phyloP scores from a whole-genome alignment of 768 basidiomycete species.

The Kwoniella europaea region DNA sequence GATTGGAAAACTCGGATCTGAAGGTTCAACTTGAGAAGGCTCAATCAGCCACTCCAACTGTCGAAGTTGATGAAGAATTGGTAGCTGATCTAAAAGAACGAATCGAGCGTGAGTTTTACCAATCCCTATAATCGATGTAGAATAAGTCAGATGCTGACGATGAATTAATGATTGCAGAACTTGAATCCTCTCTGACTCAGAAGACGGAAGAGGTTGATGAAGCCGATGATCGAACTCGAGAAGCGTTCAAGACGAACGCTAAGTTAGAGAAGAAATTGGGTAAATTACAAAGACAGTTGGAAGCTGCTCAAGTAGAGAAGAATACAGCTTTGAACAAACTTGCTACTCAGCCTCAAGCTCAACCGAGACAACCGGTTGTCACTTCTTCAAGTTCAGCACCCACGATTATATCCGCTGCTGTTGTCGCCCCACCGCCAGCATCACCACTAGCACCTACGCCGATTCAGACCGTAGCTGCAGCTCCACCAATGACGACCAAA shows the following conservation, averaged over 20 bases:
- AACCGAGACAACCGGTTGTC: not conserved
- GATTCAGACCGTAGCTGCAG: not conserved
- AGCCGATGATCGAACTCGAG: conserved; percentile 48
- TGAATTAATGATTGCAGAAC: conserved; percentile 23
- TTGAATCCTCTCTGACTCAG: conserved; percentile 36
- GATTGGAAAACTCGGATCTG: conserved; percentile 5
- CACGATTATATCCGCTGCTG: not conserved
- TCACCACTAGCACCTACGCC: not conserved
- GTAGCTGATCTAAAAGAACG: conserved; percentile 26
- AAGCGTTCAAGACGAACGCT: conserved; percentile 42
- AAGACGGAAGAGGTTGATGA: conserved; percentile 51
- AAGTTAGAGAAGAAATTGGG: conserved; percentile 52
- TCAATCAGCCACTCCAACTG: not conserved
- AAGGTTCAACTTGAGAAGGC: conserved; percentile 9
- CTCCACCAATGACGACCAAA: not conserved
- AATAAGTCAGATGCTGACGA: not conserved
- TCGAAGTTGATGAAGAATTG: conserved; percentile 3
- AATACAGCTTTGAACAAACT: conserved; percentile 40
- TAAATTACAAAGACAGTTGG: conserved; percentile 42
- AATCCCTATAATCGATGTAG: too few relatives aligned
- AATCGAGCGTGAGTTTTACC: conserved; percentile 26
- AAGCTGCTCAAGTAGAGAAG: conserved; percentile 28
- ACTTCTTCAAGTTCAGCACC: not conserved
- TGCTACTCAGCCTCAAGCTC: conserved; percentile 5
- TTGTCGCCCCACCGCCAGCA: not conserved